Base-by-base conservation (phyloP, 352 stramenopile genomes). In the Pythium insidiosum region DNA sequence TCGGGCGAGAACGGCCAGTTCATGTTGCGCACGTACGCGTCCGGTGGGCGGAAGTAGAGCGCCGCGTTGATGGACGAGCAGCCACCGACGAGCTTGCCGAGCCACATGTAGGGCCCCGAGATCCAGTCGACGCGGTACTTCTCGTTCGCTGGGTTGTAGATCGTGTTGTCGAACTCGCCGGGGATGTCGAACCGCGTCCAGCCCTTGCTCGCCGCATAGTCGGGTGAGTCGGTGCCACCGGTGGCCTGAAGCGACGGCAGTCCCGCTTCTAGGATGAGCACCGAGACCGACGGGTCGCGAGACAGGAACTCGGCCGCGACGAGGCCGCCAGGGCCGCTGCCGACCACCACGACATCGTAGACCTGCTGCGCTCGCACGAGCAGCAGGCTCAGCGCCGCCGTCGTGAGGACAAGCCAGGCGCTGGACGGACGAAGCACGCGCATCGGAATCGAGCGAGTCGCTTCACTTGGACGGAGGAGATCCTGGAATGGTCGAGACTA, bases 1-100 rank as follows among this genome's bases (percentile, higher is more conserved):
- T 48, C 34, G 3, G 78, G 45, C 20, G 66, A 62, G 33, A 82
- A 71, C 0, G 70, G 70, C 70, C 70, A 83, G 35, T 65, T 50
- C 15, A 49, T 56, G 23, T 65, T 56, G 18, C 41, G 56, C 9
- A 71, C 62, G 53, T 72, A 83, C 11, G 51, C 40, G 34, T 82
- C 58, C 1, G 69, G 62, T 0, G 69, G 71, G n/a, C 76, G 68
- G 41, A 91, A 77, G 63, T 88, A 90, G 6, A 94, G 66, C 47
- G 83, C 79, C 29, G 58, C 77, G 45, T 95, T 94, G 54, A 92
- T 84, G 11, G 68, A 78, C 15, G 68, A 86, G 28, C 66, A 88
- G 12, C 81, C 84, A 35, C 82, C 84, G 0, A 94, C 56, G 18
- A 78, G 60, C 50, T 89, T 90, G 24, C 79, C 83, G 13, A 84